Evolutionary conservation across 139 green algal species (phyloP), one percentile per base, ranked within the genome.

Genomic region (Limnomonas spitsbergensis): DNA sequence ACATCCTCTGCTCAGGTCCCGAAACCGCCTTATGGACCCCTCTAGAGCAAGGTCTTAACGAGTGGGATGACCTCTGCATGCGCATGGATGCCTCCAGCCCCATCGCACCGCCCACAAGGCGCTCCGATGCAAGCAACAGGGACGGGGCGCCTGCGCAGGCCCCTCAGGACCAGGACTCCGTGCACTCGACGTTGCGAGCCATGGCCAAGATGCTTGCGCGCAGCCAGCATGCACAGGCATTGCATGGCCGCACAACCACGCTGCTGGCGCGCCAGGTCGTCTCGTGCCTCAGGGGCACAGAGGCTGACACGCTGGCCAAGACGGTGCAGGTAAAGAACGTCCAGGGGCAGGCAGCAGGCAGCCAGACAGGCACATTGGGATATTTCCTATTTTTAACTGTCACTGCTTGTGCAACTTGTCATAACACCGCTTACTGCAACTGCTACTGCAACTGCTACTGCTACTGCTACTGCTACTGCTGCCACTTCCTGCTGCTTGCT

Each of bases 211-310:
- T 74, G 68, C 6, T 74, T 3, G 68, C 68, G 36, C 68, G 68
- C 35, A 74, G 68, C 68, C 68, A 74, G 68, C 68, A 32, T n/a
- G 68, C 36, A 42, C 68, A 74, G 68, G 68, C 68, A 9, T 9
- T 74, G 68, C 35, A 74, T 24, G 68, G 68, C 7, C 9, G 24
- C 4, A 32, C 68, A 74, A 53, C 68, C 29, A 53, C 68, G 36
- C 14, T 47, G 36, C 68, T 74, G 35, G 68, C 68, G 68, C 68
- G 68, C 68, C 68, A 74, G 36, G 68, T 74, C 29, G 4, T 74
- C 7, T 40, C 20, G 4, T 42, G 34, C 35, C 68, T 74, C 7
- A 42, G 42, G 36, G 68, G 68, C 68, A 47, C 36, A 20, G 20
- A 74, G 36, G 14, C 34, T n/a, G 35, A 47, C 35, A 47, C 7